These are phyloP conservation scores for Mycosarcoma maydis DNA, from an alignment of 1,284 basidiomycete species.

Conservation along the genomic window DNA sequence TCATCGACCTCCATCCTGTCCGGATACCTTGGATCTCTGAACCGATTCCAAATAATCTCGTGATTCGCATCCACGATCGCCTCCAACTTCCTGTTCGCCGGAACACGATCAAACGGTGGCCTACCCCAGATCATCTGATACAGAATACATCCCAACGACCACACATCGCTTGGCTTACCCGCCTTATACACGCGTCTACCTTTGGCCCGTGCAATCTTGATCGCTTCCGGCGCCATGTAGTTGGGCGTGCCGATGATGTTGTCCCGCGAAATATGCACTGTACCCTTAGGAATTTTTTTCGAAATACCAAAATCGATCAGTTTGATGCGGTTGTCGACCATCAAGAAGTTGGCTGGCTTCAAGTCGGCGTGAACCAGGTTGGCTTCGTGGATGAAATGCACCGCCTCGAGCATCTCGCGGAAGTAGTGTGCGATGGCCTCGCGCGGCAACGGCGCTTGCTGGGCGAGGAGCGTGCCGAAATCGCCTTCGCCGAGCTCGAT, in stretches of 20 bases:
- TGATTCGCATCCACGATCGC: constrained; percentile 81
- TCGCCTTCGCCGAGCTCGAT: constrained; percentile 65
- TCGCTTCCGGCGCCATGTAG: constrained; percentile 67
- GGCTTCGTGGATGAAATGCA: constrained; percentile 65
- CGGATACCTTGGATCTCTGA: constrained; percentile 71
- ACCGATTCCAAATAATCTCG: constrained; percentile 79
- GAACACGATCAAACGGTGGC: constrained; percentile 87
- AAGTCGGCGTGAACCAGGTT: constrained; percentile 65
- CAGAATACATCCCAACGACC: constrained; percentile 95
- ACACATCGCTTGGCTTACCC: constrained; percentile 76
- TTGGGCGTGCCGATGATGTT: constrained; percentile 66
- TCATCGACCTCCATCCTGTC: constrained; percentile 71
- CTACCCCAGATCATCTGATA: constrained; percentile 95
- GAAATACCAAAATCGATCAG: constrained; percentile 98
- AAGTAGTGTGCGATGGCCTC: constrained; percentile 58
- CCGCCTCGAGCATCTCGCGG: constrained; percentile 66
- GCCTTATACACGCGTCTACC: constrained; percentile 67
- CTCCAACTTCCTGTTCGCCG: constrained; percentile 89
- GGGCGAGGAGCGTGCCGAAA: constrained; percentile 55
- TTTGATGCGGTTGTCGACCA: constrained; percentile 86
- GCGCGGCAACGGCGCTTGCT: constrained; percentile 48
- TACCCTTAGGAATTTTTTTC: constrained; percentile 74
- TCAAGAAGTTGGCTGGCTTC: constrained; percentile 73
- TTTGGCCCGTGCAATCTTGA: constrained; percentile 60
- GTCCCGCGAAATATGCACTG: constrained; percentile 65